Conservation (phyloP, 176 grass and related monocot genomes). For the Ananas comosus region DNA sequence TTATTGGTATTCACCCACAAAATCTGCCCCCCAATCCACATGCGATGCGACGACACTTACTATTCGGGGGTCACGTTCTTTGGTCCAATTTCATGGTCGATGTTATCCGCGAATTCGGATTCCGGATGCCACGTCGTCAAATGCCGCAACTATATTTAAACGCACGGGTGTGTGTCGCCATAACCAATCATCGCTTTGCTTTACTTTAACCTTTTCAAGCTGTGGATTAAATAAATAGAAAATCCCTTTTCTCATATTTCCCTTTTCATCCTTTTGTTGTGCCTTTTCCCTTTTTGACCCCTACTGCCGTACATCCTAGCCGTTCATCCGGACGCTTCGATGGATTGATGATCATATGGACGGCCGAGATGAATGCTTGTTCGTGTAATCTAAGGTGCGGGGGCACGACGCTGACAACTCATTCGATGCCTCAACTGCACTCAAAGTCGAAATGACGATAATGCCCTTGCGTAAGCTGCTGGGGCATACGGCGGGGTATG, state of each 20-base stretch:
- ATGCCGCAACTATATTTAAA: background rate
- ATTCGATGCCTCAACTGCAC: background rate
- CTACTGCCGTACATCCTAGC: background rate
- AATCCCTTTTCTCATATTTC: background rate
- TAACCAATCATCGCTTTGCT: background rate
- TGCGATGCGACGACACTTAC: background rate
- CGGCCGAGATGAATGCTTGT: conserved; percentile 1
- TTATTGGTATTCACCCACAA: background rate
- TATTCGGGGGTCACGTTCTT: background rate
- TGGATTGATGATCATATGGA: background rate
- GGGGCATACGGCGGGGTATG: background rate
- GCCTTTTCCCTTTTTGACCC: background rate
- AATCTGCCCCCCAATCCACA: background rate
- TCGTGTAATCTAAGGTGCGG: background rate
- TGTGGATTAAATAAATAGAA: background rate
- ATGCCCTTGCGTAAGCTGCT: background rate
- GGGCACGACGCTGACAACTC: conserved; percentile 3
- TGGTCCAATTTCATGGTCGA: background rate
- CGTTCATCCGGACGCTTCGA: background rate
- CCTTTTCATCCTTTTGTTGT: background rate
- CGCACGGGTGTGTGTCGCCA: background rate
- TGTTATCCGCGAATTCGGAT: too few species aligned
- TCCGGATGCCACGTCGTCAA: background rate
- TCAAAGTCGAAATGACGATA: background rate
- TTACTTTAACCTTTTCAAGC: background rate